Conservation (phyloP, 2,329 filamentous ascomycete genomes). For the Diaporthe aspalathi region DNA sequence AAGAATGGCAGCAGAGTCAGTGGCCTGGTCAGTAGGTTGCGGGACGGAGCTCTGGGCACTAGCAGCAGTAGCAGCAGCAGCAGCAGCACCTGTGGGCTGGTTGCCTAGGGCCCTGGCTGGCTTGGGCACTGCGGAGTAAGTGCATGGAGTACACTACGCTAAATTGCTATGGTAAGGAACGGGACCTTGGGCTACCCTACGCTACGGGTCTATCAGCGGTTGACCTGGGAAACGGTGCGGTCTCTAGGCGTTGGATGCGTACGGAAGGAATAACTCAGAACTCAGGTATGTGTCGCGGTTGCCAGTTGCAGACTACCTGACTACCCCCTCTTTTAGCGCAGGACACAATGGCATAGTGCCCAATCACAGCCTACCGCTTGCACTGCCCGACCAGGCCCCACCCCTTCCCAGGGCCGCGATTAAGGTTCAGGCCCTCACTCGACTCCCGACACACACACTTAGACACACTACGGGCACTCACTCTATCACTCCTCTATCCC, state of each 20-base stretch:
- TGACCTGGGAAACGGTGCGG: background rate
- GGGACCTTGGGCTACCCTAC: background rate
- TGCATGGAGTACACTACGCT: background rate
- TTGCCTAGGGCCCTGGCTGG: slow-evolving; percentile 15
- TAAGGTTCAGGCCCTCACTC: slow-evolving; percentile 25
- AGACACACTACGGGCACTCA: no score
- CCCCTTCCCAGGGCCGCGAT: slow-evolving; percentile 22
- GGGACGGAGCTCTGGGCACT: background rate
- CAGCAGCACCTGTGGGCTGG: background rate
- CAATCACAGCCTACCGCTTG: slow-evolving; percentile 30
- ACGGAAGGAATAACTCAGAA: background rate
- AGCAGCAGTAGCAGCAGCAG: slow-evolving; percentile 5
- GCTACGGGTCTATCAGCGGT: background rate
- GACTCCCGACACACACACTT: slow-evolving; percentile 9
- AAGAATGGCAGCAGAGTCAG: slow-evolving; percentile 21
- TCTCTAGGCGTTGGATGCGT: background rate
- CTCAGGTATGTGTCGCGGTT: slow-evolving; percentile 13
- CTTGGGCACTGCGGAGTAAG: background rate
- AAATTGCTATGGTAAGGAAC: background rate
- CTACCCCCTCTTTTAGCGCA: slow-evolving; percentile 32
- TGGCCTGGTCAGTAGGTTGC: background rate
- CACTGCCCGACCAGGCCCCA: slow-evolving; percentile 26
- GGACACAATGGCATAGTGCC: slow-evolving; percentile 3
- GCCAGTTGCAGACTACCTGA: slow-evolving; percentile 10
- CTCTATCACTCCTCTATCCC: background rate